Evolutionary conservation across 78 protist species (phyloP), one percentile per base, ranked within the genome.

Genomic region (Dictyostelium purpureum): DNA sequence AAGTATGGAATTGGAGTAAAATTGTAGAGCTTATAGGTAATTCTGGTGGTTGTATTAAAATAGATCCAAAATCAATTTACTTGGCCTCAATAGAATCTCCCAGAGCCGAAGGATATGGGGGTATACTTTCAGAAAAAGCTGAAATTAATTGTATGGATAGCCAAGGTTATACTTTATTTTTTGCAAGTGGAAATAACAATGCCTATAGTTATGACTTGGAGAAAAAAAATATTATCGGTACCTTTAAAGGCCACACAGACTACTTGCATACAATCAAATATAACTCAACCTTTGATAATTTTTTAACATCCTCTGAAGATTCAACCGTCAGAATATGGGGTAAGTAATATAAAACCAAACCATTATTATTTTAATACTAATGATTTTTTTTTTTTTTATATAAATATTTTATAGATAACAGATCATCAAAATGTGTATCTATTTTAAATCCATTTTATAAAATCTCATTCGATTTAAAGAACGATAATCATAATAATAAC

Each of bases 291-390:
- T 73, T 52, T 38, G 37, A 74, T 42, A 45, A 76, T n/a, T 47
- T 83, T 3, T 42, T 83, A 12, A 38, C 91, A n/a, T 40, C 91
- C 37, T 83, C 91, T 42, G 91, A 83, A 47, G 91, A 83, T 59
- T 45, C 76, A 10, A 83, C 91, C 18, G 91, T 83, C 26, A 70
- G 91, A 57, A 70, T 83, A 56, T 83, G 91, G 91, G 91, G 56
- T 70, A 37, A 37, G 40, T 59, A 26, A 21, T 6, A 18, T 6
- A 52, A 52, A 21, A 52, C 14, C 21, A 19, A 52, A 52, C 6
- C 14, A 52, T 52, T 21, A 19, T 16, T 33, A 6, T 33, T 63
- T 47, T n/a, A n/a, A n/a, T n/a, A n/a, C n/a, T n/a, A n/a, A n/a
- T n/a, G n/a, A n/a, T n/a, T n/a, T n/a, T n/a, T n/a, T n/a, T n/a